phyloP scores from a whole-genome alignment of 139 green algal genomes.

The Micractinium sp. region DNA sequence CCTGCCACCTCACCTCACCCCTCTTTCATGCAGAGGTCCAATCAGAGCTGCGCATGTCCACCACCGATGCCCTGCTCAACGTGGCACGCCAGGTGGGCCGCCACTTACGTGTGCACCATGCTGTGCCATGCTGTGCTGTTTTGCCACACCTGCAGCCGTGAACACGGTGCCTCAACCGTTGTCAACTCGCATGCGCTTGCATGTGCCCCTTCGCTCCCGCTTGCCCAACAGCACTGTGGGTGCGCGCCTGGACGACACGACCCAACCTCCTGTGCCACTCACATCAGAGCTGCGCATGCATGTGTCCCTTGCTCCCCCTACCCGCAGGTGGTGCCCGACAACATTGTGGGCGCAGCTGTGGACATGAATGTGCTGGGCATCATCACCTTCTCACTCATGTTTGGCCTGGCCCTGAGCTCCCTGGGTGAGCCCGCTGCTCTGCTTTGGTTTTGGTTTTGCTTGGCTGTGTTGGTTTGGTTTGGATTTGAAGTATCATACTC shows the following conservation, averaged over 20 bases:
- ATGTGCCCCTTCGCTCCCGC: no score
- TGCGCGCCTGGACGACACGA: no score
- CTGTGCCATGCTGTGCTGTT: background rate
- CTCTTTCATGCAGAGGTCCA: background rate
- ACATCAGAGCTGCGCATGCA: background rate
- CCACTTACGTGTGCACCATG: background rate
- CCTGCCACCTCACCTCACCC: background rate
- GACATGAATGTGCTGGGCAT: slow-evolving; percentile 67
- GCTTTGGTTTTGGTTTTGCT: no score
- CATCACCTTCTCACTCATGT: slow-evolving; percentile 57
- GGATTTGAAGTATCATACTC: no score
- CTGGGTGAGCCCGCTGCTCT: background rate
- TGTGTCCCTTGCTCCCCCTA: background rate
- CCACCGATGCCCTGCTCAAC: slow-evolving; percentile 49
- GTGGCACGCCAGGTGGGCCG: slow-evolving; percentile 30
- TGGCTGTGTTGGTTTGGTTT: no score
- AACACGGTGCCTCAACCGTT: no score
- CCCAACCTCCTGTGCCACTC: no score
- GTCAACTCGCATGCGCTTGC: no score
- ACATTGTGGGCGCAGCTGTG: slow-evolving; percentile 54
- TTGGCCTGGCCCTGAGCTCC: slow-evolving; percentile 5
- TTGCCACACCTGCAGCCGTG: no score
- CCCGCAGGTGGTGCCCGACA: slow-evolving; percentile 49
- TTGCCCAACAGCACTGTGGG: no score
- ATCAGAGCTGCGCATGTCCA: background rate